Evolutionary conservation across 2,329 filamentous ascomycete genomes (phyloP), one percentile per base, ranked within the genome.

Genomic region (Colletotrichum aenigma): DNA sequence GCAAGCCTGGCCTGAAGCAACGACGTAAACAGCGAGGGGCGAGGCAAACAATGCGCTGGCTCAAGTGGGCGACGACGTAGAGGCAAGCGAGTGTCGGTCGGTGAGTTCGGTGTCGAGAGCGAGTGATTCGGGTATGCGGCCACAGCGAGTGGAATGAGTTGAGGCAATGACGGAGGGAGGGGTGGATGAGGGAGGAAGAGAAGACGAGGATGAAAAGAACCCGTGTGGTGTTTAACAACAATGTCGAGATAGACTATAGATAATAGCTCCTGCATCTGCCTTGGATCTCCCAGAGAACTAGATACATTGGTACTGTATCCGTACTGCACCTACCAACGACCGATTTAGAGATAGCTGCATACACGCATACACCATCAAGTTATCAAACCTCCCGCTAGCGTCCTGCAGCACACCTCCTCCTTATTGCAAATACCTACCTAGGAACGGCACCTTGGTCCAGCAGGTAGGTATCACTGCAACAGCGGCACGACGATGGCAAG

Each of bases 401-500:
- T 58, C 21, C 55, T 28, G 55, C 55, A 58, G 21, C 21, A 28
- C 55, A 58, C 21, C 13, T 24, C 52, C 9, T 24, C n/a, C 62
- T 28, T 18, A 30, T 66, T 66, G 34, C 38, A 48, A 48, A 48
- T 48, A 38, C 36, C 36, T 48, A 38, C 36, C 36, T 38, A 66
- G 62, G 18, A 4, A 66, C 15, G 62, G 62, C 30, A 36, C 30
- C 58, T 30, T 62, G 58, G 58, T 36, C 30, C 28, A 62, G 36
- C 36, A 43, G 38, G 38, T 48, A 48, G 38, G 24, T 32, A 38
- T 30, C 56, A 56, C 66, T 70, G 60, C 28, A 60, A 61, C 67
- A 28, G 71, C 66, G 34, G 66, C 43, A 70, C 68, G 52, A 71
- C 36, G 24, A 71, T 62, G 72, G 68, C 62, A 66, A 71, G 36